Conservation (phyloP, 257 asterid species). For the Capsicum baccatum region DNA sequence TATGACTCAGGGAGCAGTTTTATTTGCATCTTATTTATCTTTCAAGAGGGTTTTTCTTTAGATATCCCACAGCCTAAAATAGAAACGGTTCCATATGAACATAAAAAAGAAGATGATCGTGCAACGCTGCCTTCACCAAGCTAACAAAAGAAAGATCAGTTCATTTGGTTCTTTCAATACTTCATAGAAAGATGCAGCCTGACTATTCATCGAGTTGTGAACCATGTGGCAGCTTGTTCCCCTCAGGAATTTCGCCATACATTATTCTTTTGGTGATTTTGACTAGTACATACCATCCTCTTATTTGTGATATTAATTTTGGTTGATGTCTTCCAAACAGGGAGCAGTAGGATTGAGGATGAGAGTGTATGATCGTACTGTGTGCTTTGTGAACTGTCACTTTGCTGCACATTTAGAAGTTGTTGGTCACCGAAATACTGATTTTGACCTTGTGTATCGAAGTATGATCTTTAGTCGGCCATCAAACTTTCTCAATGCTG, state of each 20-base stretch:
- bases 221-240: not conserved
- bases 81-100: constrained; percentile 31
- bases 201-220: not conserved
- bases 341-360: constrained; percentile 58
- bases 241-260: not conserved
- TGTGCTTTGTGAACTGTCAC: constrained; percentile 97
- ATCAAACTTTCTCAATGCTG: constrained; percentile 60
- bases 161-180: not conserved
- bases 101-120: constrained; percentile 32
- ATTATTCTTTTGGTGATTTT: constrained; percentile 7
- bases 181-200: not conserved
- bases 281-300: not conserved
- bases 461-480: constrained; percentile 87
- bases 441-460: constrained; percentile 91
- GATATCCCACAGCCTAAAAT: too few species aligned
- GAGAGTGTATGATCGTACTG: constrained; percentile 76
- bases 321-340: too few species aligned
- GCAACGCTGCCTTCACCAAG: constrained; percentile 27
- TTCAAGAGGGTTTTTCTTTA: too few species aligned
- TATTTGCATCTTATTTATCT: too few species aligned
- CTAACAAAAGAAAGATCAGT: constrained; percentile 8
- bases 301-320: not conserved
- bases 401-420: constrained; percentile 98
- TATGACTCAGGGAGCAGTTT: too few species aligned
- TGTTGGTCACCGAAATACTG: constrained; percentile 87